Evolutionary conservation across 2,329 filamentous ascomycete genomes (phyloP).

Genomic region (Verticillium tricorpus): DNA sequence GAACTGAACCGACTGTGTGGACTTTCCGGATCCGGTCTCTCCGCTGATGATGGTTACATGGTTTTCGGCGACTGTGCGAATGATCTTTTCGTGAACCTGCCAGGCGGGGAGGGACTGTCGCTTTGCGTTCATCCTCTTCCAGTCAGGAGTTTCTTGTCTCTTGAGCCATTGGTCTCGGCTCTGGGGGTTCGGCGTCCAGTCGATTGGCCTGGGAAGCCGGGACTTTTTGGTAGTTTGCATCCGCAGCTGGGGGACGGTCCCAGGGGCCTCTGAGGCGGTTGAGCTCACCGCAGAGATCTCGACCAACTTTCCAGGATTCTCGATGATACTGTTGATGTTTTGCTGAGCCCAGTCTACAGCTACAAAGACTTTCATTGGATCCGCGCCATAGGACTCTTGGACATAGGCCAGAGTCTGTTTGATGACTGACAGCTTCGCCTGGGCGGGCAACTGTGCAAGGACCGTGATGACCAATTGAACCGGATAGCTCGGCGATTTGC

Average conservation of each 20-base stretch:
- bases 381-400: slow-evolving; percentile 65
- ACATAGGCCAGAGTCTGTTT: slow-evolving; percentile 72
- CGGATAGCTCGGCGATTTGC: slow-evolving; percentile 72
- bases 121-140: slow-evolving; percentile 70
- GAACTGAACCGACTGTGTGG: slow-evolving; percentile 95
- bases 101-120: slow-evolving; percentile 80
- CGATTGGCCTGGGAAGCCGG: slow-evolving; percentile 53
- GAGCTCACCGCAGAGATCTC: slow-evolving; percentile 79
- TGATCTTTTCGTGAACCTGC: slow-evolving; percentile 72
- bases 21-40: slow-evolving; percentile 95
- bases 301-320: slow-evolving; percentile 75
- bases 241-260: slow-evolving; percentile 19
- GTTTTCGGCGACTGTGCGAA: slow-evolving; percentile 68
- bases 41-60: slow-evolving; percentile 96
- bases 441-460: slow-evolving; percentile 71
- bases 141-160: slow-evolving; percentile 59
- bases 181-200: slow-evolving; percentile 55
- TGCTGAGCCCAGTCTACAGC: slow-evolving; percentile 89
- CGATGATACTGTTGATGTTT: slow-evolving; percentile 75
- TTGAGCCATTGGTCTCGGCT: slow-evolving; percentile 66
- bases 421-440: slow-evolving; percentile 86
- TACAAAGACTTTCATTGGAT: slow-evolving; percentile 85
- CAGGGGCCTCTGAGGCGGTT: slow-evolving; percentile 52
- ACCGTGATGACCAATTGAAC: slow-evolving; percentile 65
- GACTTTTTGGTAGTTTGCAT: slow-evolving; percentile 25